A percentile compares a stretch with the other conserved stretches of the same genome.
Evolutionary conservation across 805 yeast genomes (phyloP).

Genomic region (Peterozyma toletana): DNA sequence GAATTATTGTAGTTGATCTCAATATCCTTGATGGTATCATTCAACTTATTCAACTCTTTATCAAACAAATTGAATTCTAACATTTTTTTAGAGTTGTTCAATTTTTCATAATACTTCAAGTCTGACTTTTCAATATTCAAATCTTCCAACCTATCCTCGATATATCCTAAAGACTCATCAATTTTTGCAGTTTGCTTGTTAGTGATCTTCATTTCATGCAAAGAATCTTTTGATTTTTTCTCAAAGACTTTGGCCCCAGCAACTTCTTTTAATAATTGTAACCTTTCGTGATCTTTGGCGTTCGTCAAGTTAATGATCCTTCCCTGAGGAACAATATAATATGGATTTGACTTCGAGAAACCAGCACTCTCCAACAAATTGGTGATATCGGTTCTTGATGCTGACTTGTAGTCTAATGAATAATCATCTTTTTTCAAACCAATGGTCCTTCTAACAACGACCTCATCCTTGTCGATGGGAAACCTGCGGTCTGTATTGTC

Average conservation of each 20-base stretch:
- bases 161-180: slow-evolving; percentile 62
- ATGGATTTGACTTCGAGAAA: slow-evolving; percentile 82
- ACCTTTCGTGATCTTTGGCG: slow-evolving; percentile 79
- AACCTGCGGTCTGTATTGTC: slow-evolving; percentile 75
- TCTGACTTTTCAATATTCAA: slow-evolving; percentile 77
- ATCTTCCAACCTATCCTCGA: slow-evolving; percentile 68
- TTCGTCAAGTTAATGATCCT: slow-evolving; percentile 81
- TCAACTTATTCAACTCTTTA: slow-evolving; percentile 62
- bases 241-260: slow-evolving; percentile 95
- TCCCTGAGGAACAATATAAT: slow-evolving; percentile 97
- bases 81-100: slow-evolving; percentile 62
- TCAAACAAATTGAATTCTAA: slow-evolving; percentile 72
- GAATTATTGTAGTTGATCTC: slow-evolving; percentile 50
- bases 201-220: slow-evolving; percentile 72
- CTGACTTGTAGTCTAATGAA: slow-evolving; percentile 71
- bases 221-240: slow-evolving; percentile 66
- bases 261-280: slow-evolving; percentile 77
- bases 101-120: slow-evolving; percentile 57
- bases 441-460: slow-evolving; percentile 77
- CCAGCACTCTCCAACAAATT: slow-evolving; percentile 87
- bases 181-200: slow-evolving; percentile 64
- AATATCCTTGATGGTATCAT: slow-evolving; percentile 49
- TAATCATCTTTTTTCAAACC: slow-evolving; percentile 93
- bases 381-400: slow-evolving; percentile 75
- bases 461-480: slow-evolving; percentile 61